A percentile compares a stretch with the other conserved stretches of the same genome.
These are phyloP conservation scores for Kurtzmaniella natalensis DNA, from an alignment of 1,139 yeast species.

Conservation along the genomic window DNA sequence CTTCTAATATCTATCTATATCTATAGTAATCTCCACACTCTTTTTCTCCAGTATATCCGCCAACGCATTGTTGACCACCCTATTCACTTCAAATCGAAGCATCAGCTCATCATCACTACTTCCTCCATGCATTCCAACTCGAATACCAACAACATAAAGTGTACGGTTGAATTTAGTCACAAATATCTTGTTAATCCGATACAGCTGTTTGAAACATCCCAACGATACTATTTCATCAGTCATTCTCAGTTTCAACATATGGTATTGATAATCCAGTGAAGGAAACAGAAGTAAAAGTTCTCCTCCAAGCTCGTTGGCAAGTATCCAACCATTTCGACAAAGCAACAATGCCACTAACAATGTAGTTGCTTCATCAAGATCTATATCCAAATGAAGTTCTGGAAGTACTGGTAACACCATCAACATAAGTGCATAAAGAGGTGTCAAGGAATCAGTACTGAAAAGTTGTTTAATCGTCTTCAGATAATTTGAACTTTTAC, in stretches of 20 bases:
- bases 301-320: slow-evolving; percentile 49
- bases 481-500: background rate
- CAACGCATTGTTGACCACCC: slow-evolving; percentile 31
- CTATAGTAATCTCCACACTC: slow-evolving; percentile 56
- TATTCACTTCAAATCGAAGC: slow-evolving; percentile 49
- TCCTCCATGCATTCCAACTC: slow-evolving; percentile 59
- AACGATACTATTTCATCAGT: slow-evolving; percentile 35
- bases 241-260: slow-evolving; percentile 30
- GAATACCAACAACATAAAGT: slow-evolving; percentile 52
- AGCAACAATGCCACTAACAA: slow-evolving; percentile 46
- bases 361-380: slow-evolving; percentile 48
- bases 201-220: slow-evolving; percentile 48
- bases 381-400: slow-evolving; percentile 28
- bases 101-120: slow-evolving; percentile 63
- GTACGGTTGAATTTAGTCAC: slow-evolving; percentile 61
- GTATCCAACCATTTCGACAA: slow-evolving; percentile 50
- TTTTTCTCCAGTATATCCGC: slow-evolving; percentile 21
- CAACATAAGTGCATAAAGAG: slow-evolving; percentile 40
- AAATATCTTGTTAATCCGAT: slow-evolving; percentile 44
- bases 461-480: background rate
- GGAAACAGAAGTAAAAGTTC: slow-evolving; percentile 54
- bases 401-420: slow-evolving; percentile 33
- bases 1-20: slow-evolving; percentile 41
- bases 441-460: slow-evolving; percentile 1
- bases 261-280: slow-evolving; percentile 35